Percentiles rank a stretch among this genome's conserved stretches.
Evolutionary conservation across 2,329 filamentous ascomycete genomes (phyloP).

Genomic region (Ampelomyces quisqualis): DNA sequence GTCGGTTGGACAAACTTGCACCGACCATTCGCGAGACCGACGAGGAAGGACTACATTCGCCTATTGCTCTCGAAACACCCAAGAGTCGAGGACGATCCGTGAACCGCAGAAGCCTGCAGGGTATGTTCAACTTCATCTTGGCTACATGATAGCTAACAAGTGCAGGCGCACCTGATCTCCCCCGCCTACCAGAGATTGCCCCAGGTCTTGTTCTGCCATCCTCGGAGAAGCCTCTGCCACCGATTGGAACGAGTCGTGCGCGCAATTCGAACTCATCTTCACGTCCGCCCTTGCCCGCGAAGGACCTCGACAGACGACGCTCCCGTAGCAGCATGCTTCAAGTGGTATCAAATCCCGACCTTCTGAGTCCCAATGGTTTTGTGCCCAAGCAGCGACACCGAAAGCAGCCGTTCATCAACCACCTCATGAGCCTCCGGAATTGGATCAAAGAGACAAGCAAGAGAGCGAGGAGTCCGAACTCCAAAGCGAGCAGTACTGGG

Average conservation of each 20-base stretch:
- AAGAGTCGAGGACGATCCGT: slow-evolving; percentile 75
- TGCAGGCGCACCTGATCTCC: slow-evolving; percentile 65
- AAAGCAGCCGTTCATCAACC: slow-evolving; percentile 65
- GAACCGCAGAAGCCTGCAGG: slow-evolving; percentile 62
- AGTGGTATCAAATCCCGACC: slow-evolving; percentile 71
- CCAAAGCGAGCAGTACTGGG: slow-evolving; percentile 35
- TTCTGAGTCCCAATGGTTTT: slow-evolving; percentile 59
- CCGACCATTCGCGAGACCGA: slow-evolving; percentile 76
- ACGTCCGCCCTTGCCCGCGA: slow-evolving; percentile 79
- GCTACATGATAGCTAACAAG: slow-evolving; percentile 43
- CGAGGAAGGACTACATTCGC: slow-evolving; percentile 63
- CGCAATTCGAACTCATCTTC: slow-evolving; percentile 76
- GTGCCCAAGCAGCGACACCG: slow-evolving; percentile 58
- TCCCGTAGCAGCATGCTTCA: slow-evolving; percentile 84
- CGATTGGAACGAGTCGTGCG: slow-evolving; percentile 75
- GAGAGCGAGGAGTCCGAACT: slow-evolving; percentile 38
- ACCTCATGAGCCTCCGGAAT: slow-evolving; percentile 67
- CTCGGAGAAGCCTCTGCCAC: slow-evolving; percentile 59
- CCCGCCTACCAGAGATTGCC: slow-evolving; percentile 68
- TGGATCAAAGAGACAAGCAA: slow-evolving; percentile 66
- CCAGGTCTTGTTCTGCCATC: slow-evolving; percentile 44
- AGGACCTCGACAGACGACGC: slow-evolving; percentile 67
- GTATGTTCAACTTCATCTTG: slow-evolving; percentile 20
- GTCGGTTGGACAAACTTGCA: slow-evolving; percentile 77
- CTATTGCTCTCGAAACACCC: slow-evolving; percentile 57